Conservation (phyloP, 192 early-diverging fungal genomes). For the Coemansia sp. region DNA sequence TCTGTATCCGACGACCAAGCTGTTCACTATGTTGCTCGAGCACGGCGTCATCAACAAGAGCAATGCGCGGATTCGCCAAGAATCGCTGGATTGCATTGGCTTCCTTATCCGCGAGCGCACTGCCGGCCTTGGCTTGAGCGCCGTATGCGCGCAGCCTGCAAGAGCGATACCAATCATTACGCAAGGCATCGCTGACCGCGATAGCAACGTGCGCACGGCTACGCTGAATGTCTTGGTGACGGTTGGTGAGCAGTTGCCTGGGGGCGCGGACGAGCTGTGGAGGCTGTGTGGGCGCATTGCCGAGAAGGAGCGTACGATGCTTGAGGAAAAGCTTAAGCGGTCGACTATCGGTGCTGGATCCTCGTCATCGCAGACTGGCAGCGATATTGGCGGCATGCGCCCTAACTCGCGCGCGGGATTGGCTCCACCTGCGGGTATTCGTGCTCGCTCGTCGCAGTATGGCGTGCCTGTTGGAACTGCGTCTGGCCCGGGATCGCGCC, state of each 20-base stretch:
- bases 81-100: constrained; percentile 80
- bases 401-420: constrained; percentile 37
- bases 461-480: constrained; percentile 35
- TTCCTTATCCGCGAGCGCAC: constrained; percentile 66
- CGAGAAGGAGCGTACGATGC: constrained; percentile 80
- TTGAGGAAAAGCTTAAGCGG: constrained; percentile 79
- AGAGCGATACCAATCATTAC: constrained; percentile 74
- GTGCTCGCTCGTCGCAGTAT: constrained; percentile 39
- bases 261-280: constrained; percentile 71
- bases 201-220: constrained; percentile 79
- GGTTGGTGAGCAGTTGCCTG: constrained; percentile 67
- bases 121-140: constrained; percentile 38
- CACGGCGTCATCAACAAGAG: constrained; percentile 67
- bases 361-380: background rate
- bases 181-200: constrained; percentile 74
- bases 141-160: constrained; percentile 58
- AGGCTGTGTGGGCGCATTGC: constrained; percentile 69
- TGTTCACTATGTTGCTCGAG: constrained; percentile 72
- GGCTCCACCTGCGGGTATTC: constrained; percentile 25
- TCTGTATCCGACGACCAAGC: constrained; percentile 77
- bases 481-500: constrained; percentile 21
- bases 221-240: constrained; percentile 73
- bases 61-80: constrained; percentile 77
- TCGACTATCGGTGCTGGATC: constrained; percentile 39
- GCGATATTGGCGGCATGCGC: constrained; percentile 11